A percentile compares a stretch with the other conserved stretches of the same genome.
Evolutionary conservation across 2,329 filamentous ascomycete genomes (phyloP).

Genomic region (Corynespora cassiicola): DNA sequence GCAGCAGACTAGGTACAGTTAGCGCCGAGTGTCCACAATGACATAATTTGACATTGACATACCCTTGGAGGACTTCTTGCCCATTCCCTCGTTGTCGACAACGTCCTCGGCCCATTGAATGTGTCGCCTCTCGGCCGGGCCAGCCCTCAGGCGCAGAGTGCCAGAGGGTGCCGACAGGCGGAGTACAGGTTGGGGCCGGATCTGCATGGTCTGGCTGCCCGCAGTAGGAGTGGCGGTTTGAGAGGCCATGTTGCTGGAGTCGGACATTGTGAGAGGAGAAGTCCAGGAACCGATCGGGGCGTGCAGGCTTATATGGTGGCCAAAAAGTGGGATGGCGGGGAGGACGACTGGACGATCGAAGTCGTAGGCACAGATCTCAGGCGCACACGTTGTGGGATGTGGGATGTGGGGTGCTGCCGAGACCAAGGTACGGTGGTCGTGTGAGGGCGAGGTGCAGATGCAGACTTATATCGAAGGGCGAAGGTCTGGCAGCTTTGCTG

Average conservation of each 20-base stretch:
- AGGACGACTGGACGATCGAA: no score
- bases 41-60: constrained; percentile 18
- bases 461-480: no score
- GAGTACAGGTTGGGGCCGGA: constrained; percentile 36
- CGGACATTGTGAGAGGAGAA: constrained; percentile 83
- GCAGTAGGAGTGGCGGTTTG: constrained; percentile 25
- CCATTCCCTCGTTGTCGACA: constrained; percentile 93
- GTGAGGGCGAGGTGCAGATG: no score
- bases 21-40: constrained; percentile 7
- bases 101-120: constrained; percentile 95
- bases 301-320: no score
- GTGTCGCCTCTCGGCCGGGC: constrained; percentile 57
- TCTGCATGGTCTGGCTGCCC: constrained; percentile 31
- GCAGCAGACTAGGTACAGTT: constrained; percentile 78
- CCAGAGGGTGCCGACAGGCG: constrained; percentile 43
- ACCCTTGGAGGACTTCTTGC: constrained; percentile 95
- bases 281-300: no score
- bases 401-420: no score
- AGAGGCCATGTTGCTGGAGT: constrained; percentile 29
- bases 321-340: no score
- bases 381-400: no score
- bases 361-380: no score
- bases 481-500: no score
- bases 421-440: no score
- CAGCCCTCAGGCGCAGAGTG: constrained; percentile 50